Evolutionary conservation across 768 basidiomycete genomes (phyloP), one percentile per base, ranked within the genome.

Genomic region (Suillus spraguei): DNA sequence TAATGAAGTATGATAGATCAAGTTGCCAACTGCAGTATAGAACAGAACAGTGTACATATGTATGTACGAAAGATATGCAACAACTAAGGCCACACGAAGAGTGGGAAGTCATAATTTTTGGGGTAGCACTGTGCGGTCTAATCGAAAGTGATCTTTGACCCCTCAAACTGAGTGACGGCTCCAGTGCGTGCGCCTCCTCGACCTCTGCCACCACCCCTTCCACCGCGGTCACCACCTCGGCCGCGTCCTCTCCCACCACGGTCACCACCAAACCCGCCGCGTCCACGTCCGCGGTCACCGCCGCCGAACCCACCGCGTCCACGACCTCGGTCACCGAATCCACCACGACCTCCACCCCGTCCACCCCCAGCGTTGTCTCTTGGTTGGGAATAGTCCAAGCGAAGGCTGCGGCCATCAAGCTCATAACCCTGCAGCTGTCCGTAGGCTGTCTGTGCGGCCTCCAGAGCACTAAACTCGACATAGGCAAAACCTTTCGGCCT

Each of bases 401-500:
- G 85, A 65, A 97, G 80, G 35, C 78, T 69, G 59, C 97, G 87
- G 6, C 97, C 97, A 38, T 88, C 91, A 58, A 97, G 82, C 64
- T 95, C 92, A 63, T 80, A 76, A 38, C 93, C 92, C 46, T 84
- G 82, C 33, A 85, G 81, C 5, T 83, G 86, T 69, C 84, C 87
- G 64, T 87, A 85, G 3, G 97, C 97, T 72, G 88, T 89, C 78
- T 88, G 89, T 13, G 97, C 92, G 60, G 84, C 79, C 33, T 88
- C 91, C 44, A 94, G 71, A 68, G 90, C 88, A 67, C 89, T 86
- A 77, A 96, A 97, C 77, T 98, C 95, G 72, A 99, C 92, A 77
- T 99, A 99, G 24, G 89, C 97, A 77, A 97, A 99, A 70, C 97
- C 97, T 77, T 98, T 99, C 53, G 93, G 89, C 65, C 82, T 84